phyloP scores from a whole-genome alignment of 2,329 filamentous ascomycete species.

The Pezicula radicicola region DNA sequence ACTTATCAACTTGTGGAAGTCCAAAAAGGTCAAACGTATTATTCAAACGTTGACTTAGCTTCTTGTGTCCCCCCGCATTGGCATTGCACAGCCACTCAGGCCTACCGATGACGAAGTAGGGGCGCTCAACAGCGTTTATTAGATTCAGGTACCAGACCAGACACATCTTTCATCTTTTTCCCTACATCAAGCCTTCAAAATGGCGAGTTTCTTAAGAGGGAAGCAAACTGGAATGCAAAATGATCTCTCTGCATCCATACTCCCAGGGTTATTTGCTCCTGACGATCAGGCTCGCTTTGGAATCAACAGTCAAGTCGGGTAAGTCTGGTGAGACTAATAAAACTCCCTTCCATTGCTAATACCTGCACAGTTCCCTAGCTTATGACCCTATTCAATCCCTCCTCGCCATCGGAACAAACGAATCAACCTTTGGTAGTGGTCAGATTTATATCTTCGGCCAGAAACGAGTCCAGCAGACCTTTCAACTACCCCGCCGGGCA shows the following conservation, averaged over 20 bases:
- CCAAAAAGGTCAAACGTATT: no score
- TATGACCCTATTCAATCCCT: constrained; percentile 95
- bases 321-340: constrained; percentile 15
- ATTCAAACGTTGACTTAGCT: no score
- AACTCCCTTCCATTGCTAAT: constrained; percentile 6
- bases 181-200: constrained; percentile 35
- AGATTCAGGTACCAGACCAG: neutral
- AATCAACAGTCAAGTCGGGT: constrained; percentile 74
- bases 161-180: neutral
- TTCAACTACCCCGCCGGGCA: constrained; percentile 67
- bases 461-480: constrained; percentile 71
- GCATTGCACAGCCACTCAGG: no score
- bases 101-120: no score
- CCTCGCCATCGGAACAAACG: constrained; percentile 84
- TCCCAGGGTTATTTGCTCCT: constrained; percentile 73
- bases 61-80: no score
- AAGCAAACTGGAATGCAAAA: constrained; percentile 92
- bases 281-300: constrained; percentile 84
- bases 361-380: constrained; percentile 63
- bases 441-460: constrained; percentile 89
- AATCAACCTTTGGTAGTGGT: constrained; percentile 80
- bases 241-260: constrained; percentile 81
- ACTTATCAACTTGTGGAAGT: no score
- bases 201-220: constrained; percentile 85
- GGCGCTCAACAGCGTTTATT: neutral